Percentiles rank a stretch among this genome's conserved stretches.
phyloP scores from a whole-genome alignment of 2,329 filamentous ascomycete genomes.

The Chaetomium strumarium region DNA sequence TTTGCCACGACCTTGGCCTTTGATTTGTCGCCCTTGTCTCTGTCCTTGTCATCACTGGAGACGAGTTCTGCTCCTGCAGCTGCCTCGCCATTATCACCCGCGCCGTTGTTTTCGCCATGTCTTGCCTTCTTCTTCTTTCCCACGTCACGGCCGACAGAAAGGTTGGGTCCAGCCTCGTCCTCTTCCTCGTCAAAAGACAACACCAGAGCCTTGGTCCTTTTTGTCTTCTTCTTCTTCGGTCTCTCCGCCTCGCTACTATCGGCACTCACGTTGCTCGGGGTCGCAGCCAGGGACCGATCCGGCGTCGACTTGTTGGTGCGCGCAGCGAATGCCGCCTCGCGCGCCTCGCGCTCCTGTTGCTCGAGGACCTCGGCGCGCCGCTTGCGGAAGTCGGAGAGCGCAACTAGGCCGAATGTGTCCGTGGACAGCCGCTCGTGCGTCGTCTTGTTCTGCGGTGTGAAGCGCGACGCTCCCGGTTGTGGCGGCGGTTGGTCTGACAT shows the following conservation, averaged over 20 bases:
- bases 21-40: slow-evolving; percentile 26
- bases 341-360: slow-evolving; percentile 75
- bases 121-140: slow-evolving; percentile 30
- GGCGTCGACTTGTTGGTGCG: slow-evolving; percentile 38
- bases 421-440: slow-evolving; percentile 78
- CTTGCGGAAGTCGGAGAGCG: slow-evolving; percentile 91
- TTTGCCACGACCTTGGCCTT: slow-evolving; percentile 54
- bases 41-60: slow-evolving; percentile 23
- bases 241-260: slow-evolving; percentile 28
- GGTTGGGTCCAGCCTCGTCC: slow-evolving; percentile 38
- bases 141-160: slow-evolving; percentile 21
- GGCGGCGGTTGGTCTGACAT: slow-evolving; percentile 37
- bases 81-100: slow-evolving; percentile 19
- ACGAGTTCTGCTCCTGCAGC: slow-evolving; percentile 2
- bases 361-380: slow-evolving; percentile 91
- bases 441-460: slow-evolving; percentile 68
- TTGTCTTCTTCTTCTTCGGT: slow-evolving; percentile 39
- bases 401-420: slow-evolving; percentile 84
- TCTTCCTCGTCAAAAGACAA: slow-evolving; percentile 69
- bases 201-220: slow-evolving; percentile 41
- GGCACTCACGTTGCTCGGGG: slow-evolving; percentile 29
- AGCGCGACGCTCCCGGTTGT: slow-evolving; percentile 43
- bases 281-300: slow-evolving; percentile 43
- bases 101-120: slow-evolving; percentile 13
- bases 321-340: slow-evolving; percentile 49